Base-by-base conservation (phyloP, 768 basidiomycete genomes). In the Kwoniella mangroviensis region DNA sequence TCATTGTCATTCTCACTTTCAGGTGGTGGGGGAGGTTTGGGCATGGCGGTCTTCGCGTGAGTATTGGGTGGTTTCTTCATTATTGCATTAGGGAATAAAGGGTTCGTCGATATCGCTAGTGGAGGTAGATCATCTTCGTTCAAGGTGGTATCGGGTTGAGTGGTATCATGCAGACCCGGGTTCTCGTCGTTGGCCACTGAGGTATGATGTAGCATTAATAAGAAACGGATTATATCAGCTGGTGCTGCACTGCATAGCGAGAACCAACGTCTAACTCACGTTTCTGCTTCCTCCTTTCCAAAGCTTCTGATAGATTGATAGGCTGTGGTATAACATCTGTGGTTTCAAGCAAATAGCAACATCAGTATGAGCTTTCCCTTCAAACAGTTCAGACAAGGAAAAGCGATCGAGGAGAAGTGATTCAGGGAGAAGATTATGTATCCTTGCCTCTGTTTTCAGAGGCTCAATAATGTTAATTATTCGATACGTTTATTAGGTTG, bases 401-500 rank as follows among this genome's bases (percentile, higher is more conserved):
- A 17, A 43, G 55, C 24, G 49, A 61, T 19, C 63, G 24, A 34
- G 52, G 22, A 54, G 42, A 43, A 55, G 22, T 60, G 24, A 68
- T 57, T 82, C 81, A 82, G 81, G 75, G 78, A 82, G 81, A 82
- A 82, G 81, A 82, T 82, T 82, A 74, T 56, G 61, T 60, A 63
- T 77, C 74, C 69, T 63, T 63, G 79, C 68, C 63, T 43, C 45
- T 17, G 41, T 24, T 40, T 49, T 19, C 43, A 56, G 24, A 17
- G 15, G 65, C 68, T 68, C 75, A 61, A 45, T 67, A 34, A 41
- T 59, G 24, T 56, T 28, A 67, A 73, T 73, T 75, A 34, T 34
- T 78, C 75, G 64, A 65, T 71, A 66, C 55, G 67, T 64, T 73
- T 72, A 60, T 72, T 60, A 34, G 24, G n/a, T 69, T 52, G 49